These are phyloP conservation scores for Aegilops speltoides DNA, from an alignment of 176 grass and related monocot species.

Conservation along the genomic window DNA sequence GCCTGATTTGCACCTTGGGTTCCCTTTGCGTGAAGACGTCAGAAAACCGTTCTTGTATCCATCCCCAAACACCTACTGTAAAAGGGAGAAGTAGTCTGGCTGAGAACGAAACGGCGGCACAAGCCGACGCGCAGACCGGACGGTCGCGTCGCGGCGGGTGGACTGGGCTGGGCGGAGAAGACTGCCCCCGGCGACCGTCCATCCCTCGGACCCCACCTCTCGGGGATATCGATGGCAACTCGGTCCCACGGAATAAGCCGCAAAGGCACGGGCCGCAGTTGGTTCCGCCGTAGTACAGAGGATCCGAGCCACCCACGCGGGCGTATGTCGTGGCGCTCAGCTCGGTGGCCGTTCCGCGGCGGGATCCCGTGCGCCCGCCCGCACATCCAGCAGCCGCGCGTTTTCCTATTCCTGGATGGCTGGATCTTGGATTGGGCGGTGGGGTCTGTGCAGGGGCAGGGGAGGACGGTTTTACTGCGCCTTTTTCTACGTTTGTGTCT, in stretches of 20 bases:
- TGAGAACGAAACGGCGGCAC: constrained; percentile 8
- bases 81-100: too few species aligned
- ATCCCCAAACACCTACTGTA: too few species aligned
- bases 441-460: neutral
- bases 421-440: neutral
- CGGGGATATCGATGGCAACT: neutral
- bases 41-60: neutral
- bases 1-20: too few species aligned
- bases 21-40: neutral
- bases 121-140: constrained; percentile 7
- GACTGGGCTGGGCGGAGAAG: constrained; percentile 25
- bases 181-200: neutral
- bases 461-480: neutral
- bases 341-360: neutral
- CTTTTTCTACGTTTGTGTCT: neutral
- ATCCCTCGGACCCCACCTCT: neutral
- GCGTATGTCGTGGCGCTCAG: constrained; percentile 11
- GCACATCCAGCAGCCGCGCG: neutral
- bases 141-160: constrained; percentile 25
- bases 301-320: constrained; percentile 39
- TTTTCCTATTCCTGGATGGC: too few species aligned
- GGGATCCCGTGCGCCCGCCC: constrained; percentile 27
- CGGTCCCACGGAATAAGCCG: neutral
- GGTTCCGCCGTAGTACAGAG: constrained; percentile 15
- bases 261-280: neutral